Evolutionary conservation across 2,329 filamentous ascomycete species (phyloP), one percentile per base, ranked within the genome.

Genomic region (Salinomyces thailandicus): DNA sequence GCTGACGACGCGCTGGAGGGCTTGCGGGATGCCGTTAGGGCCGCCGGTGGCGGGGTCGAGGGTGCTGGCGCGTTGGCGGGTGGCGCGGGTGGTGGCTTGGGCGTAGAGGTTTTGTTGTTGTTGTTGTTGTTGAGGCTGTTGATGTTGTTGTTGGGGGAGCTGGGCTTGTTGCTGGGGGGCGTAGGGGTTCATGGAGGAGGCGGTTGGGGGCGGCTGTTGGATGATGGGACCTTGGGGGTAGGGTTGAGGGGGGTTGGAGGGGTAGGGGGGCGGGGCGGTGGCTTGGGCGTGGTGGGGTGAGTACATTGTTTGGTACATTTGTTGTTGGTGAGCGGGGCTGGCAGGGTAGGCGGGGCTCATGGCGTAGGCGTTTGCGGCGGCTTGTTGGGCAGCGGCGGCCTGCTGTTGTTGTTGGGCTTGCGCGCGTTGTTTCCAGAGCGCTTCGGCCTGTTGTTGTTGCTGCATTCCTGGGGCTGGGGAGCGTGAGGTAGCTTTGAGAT

Each of bases 391-490:
- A 56, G 60, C 42, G 64, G 70, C 53, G 67, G 72, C 50, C 20
- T 57, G 54, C 12, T 52, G 52, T 42, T 60, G 46, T 33, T 59
- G 60, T 16, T 59, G 58, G 30, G 72, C 68, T 37, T 68, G 66
- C 17, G 84, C 85, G 48, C 89, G 75, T 61, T 95, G 89, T 62
- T 94, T 94, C 67, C 85, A 93, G 38, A 93, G 66, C 24, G 87
- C 85, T 57, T 96, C 91, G 12, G 86, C 89, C 62, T 94, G 85
- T 57, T 94, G 85, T 58, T 96, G 91, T 59, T 95, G 87, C 57
- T 94, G 86, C 12, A 93, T 91, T 26, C 87, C 89, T 4, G 87
- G 89, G 5, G 89, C 86, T 11, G 87, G 85, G 14, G 89, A 93
- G 53, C 91, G 76, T 58, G 84, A 87, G 51, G 82, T 85, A 14